Evolutionary conservation across 208 protist species (phyloP).

Genomic region (Trypanosoma avium): DNA sequence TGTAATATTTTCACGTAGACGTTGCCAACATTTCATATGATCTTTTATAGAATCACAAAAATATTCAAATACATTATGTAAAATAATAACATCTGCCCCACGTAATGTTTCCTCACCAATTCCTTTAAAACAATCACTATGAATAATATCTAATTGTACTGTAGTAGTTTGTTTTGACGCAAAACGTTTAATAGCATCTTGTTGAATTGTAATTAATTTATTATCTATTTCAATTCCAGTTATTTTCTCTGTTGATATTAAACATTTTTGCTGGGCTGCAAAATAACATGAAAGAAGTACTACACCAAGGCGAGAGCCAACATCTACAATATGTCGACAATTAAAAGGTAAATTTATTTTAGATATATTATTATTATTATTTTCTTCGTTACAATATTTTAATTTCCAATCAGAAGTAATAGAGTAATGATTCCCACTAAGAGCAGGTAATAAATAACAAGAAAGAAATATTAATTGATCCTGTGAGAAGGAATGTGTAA

Average conservation of each 20-base stretch:
- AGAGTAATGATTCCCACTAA: not conserved
- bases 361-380: not conserved
- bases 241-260: slow-evolving; percentile 24
- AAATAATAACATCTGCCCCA: slow-evolving; percentile 57
- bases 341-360: slow-evolving; percentile 9
- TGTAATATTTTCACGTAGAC: slow-evolving; percentile 47
- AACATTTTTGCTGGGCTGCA: slow-evolving; percentile 40
- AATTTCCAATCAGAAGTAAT: slow-evolving; percentile 5
- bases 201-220: slow-evolving; percentile 25
- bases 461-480: slow-evolving; percentile 79
- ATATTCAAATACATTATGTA: slow-evolving; percentile 92
- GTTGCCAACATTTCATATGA: slow-evolving; percentile 66
- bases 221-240: slow-evolving; percentile 42
- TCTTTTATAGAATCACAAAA: slow-evolving; percentile 45
- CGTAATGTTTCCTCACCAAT: slow-evolving; percentile 37
- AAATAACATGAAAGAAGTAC: slow-evolving; percentile 65
- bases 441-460: slow-evolving; percentile 54
- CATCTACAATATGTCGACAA: slow-evolving; percentile 40
- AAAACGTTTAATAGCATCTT: slow-evolving; percentile 33
- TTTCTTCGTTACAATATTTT: not conserved
- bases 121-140: slow-evolving; percentile 68
- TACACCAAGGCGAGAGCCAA: slow-evolving; percentile 78
- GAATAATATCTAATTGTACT: slow-evolving; percentile 36
- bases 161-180: slow-evolving; percentile 12
- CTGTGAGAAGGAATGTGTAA: slow-evolving; percentile 84